Base-by-base conservation (phyloP, 2,329 filamentous ascomycete genomes). In the Davidsoniella eucalypti region DNA sequence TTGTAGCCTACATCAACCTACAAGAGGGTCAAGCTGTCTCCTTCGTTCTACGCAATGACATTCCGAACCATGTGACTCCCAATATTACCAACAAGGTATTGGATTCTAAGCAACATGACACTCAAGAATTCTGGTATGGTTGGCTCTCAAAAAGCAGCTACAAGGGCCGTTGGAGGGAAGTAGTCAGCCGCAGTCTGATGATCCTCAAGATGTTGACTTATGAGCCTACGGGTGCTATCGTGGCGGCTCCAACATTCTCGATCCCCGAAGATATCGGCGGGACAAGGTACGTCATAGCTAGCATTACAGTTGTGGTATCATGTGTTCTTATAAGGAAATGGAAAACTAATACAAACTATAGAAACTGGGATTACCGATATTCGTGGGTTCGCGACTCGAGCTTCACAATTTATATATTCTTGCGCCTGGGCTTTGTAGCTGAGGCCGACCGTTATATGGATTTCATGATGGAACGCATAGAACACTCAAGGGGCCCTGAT, bases 401-500 rank as follows among this genome's bases (percentile, higher is more conserved):
- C 55, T 87, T 87, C 63, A 85, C 81, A 1, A 78, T 87, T 56
- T 87, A 87, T 57, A 80, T 87, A 54, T 71, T 88, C 26, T 71
- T 88, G 2, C 78, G 83, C 12, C 75, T 87, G 60, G 84, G 84
- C 5, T 87, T 87, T 64, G 78, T 70, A 25, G 73, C 79, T 17
- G 84, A 88, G 62, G 83, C 83, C 3, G 80, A 87, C 60, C 78
- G 81, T 1, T 88, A 86, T 61, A 86, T 87, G 72, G 71, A 73
- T 49, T 88, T 87, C 60, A 86, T 88, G 55, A 84, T 76, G 63
- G 75, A 84, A 56, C 74, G 82, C 8, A 77, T 87, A 54, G 67
- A 75, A 29, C 70, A 76, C 53, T 78, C 78, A 1, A 70, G 76
- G n/a, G 67, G 67, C 6, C 60, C 71, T 1, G 73, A 80, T 46